These are phyloP conservation scores for Linum tenue DNA, from an alignment of 345 rosid species.

Conservation along the genomic window DNA sequence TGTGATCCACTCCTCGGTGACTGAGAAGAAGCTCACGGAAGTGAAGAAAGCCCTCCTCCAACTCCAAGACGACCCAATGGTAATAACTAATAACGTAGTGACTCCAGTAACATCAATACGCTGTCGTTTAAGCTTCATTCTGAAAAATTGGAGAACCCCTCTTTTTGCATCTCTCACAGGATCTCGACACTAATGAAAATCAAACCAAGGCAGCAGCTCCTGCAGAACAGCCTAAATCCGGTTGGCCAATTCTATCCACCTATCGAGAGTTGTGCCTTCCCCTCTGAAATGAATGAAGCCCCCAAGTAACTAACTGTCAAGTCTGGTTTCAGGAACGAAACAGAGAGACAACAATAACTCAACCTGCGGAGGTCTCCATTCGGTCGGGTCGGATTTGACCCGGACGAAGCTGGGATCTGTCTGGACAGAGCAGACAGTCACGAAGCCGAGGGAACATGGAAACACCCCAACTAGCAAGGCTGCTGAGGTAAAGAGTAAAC, in stretches of 20 bases:
- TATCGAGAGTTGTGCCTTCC: too few relatives aligned
- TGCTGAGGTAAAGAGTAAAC: conserved; percentile 34
- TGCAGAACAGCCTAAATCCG: conserved; percentile 20
- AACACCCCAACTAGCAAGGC: conserved; percentile 70
- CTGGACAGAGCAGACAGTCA: conserved; percentile 51
- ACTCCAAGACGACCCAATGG: conserved; percentile 50
- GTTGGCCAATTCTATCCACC: conserved; percentile 6
- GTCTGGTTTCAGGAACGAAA: conserved; percentile 23
- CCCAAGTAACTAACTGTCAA: too few relatives aligned
- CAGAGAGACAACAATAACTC: conserved; percentile 44
- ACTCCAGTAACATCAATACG: too few relatives aligned
- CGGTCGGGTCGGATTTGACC: conserved; percentile 88
- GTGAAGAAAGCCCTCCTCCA: conserved; percentile 56
- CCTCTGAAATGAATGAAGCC: too few relatives aligned
- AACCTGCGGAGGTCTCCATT: conserved; percentile 78
- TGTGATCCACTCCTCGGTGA: conserved; percentile 54
- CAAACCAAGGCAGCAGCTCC: conserved; percentile 15
- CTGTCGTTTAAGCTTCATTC: too few relatives aligned
- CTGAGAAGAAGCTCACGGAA: conserved; percentile 69
- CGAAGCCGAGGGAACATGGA: conserved; percentile 40
- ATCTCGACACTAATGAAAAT: conserved; percentile 35
- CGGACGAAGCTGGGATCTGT: conserved; percentile 68
- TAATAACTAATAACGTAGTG: conserved; percentile 1
- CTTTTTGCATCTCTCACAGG: conserved; percentile 35
- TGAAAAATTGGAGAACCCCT: background rate